Conservation (phyloP, 2,329 filamentous ascomycete species). For the Monilinia laxa region DNA sequence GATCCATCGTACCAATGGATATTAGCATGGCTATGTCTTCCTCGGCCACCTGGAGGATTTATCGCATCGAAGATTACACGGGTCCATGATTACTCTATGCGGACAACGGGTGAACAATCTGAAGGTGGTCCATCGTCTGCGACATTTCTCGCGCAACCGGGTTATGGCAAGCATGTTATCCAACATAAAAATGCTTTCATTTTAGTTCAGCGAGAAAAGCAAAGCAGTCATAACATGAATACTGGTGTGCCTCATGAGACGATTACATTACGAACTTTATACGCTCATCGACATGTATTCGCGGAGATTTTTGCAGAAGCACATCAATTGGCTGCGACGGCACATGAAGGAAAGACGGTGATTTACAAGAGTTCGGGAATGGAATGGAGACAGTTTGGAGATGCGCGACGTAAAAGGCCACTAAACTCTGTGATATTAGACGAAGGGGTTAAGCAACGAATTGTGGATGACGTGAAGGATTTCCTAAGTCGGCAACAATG, state of each 20-base stretch:
- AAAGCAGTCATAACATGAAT: conserved; percentile 74
- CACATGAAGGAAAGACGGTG: conserved; percentile 87
- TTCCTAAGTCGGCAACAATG: conserved; percentile 74
- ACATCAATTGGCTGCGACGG: conserved; percentile 72
- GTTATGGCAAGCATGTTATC: conserved; percentile 84
- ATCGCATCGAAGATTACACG: conserved; percentile 57
- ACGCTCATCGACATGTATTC: conserved; percentile 84
- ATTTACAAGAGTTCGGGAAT: conserved; percentile 85
- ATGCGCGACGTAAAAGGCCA: conserved; percentile 81
- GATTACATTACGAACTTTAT: conserved; percentile 86
- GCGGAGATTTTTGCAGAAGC: conserved; percentile 88
- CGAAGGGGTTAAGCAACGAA: conserved; percentile 62
- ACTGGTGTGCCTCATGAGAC: conserved; percentile 93
- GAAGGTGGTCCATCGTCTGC: conserved; percentile 68
- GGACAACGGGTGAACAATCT: conserved; percentile 60
- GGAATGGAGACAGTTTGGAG: conserved; percentile 82
- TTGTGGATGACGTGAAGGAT: conserved; percentile 52
- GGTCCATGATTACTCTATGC: conserved; percentile 59
- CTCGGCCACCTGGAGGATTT: conserved; percentile 55
- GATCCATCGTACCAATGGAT: conserved; percentile 95
- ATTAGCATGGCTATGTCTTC: conserved; percentile 87
- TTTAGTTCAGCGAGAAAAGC: conserved; percentile 80
- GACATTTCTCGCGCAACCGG: conserved; percentile 85
- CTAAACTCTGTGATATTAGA: conserved; percentile 86
- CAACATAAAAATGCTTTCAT: conserved; percentile 87